Evolutionary conservation across 495 filamentous ascomycete genomes (phyloP).

Genomic region (Penicillium roqueforti): DNA sequence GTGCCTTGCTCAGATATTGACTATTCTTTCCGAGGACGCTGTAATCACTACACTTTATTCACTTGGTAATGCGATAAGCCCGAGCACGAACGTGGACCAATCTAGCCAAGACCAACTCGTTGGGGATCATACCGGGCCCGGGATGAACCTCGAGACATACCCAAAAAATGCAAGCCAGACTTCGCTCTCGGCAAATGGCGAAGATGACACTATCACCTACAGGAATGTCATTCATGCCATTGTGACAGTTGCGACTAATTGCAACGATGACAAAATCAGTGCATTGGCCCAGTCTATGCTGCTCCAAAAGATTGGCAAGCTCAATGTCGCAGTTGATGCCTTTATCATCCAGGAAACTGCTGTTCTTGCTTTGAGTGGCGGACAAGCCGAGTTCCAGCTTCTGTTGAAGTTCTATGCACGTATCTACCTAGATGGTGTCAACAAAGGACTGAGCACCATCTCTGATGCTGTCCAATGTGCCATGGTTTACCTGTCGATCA

Average conservation of each 20-base stretch:
- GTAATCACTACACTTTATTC: slow-evolving; percentile 94
- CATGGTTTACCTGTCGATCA: slow-evolving; percentile 70
- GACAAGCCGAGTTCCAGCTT: slow-evolving; percentile 71
- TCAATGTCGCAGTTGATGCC: slow-evolving; percentile 70
- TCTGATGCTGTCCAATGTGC: slow-evolving; percentile 49
- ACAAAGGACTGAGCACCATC: slow-evolving; percentile 55
- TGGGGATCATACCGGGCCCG: slow-evolving; percentile 24
- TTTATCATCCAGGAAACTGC: slow-evolving; percentile 81
- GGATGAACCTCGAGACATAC: slow-evolving; percentile 37
- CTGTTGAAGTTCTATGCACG: slow-evolving; percentile 78
- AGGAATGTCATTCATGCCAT: slow-evolving; percentile 84
- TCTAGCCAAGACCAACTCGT: slow-evolving; percentile 27
- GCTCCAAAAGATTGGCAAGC: slow-evolving; percentile 82
- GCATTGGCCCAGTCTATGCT: slow-evolving; percentile 95
- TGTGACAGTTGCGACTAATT: slow-evolving; percentile 74
- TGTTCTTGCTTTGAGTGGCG: slow-evolving; percentile 67
- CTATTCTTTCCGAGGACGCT: slow-evolving; percentile 80
- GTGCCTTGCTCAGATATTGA: slow-evolving; percentile 74
- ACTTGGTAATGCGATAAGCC: slow-evolving; percentile 84
- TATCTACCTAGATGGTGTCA: slow-evolving; percentile 63
- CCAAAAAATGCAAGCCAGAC: slow-evolving; percentile 70
- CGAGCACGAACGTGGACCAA: slow-evolving; percentile 46
- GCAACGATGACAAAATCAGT: slow-evolving; percentile 84
- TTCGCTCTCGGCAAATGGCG: slow-evolving; percentile 64
- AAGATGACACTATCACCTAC: slow-evolving; percentile 72